These are phyloP conservation scores for Penicillium riverlandense DNA, from an alignment of 495 filamentous ascomycete genomes.

Conservation along the genomic window DNA sequence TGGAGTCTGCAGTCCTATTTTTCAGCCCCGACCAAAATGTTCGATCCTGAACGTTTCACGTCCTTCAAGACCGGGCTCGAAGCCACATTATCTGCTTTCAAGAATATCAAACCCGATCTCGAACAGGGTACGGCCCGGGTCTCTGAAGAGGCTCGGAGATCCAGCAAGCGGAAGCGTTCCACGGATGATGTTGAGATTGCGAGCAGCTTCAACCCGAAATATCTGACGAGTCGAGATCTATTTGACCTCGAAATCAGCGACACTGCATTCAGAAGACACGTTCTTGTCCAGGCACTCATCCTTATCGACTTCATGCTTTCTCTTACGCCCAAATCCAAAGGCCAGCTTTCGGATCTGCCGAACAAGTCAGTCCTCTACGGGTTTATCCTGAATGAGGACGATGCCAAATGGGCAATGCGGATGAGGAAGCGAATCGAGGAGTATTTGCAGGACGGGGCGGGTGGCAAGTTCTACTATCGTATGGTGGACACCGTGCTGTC, in stretches of 20 bases:
- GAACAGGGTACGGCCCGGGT: slow-evolving; percentile 41
- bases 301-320: slow-evolving; percentile 88
- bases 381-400: slow-evolving; percentile 69
- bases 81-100: slow-evolving; percentile 72
- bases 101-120: slow-evolving; percentile 65
- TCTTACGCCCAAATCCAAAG: slow-evolving; percentile 73
- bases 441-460: slow-evolving; percentile 64
- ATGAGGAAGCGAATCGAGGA: slow-evolving; percentile 67
- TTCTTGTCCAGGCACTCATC: slow-evolving; percentile 90
- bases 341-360: slow-evolving; percentile 61
- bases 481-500: slow-evolving; percentile 94
- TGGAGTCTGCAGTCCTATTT: slow-evolving; percentile 90
- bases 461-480: slow-evolving; percentile 84
- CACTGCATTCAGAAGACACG: slow-evolving; percentile 85
- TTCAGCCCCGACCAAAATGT: slow-evolving; percentile 78
- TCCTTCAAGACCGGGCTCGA: slow-evolving; percentile 75
- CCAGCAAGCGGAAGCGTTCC: slow-evolving; percentile 65
- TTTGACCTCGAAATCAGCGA: slow-evolving; percentile 96
- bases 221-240: slow-evolving; percentile 87
- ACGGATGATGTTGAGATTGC: slow-evolving; percentile 55
- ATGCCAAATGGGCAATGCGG: slow-evolving; percentile 72
- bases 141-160: slow-evolving; percentile 52
- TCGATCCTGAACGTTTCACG: slow-evolving; percentile 60
- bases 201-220: slow-evolving; percentile 90
- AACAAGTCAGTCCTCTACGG: slow-evolving; percentile 86